Evolutionary conservation across 208 protist genomes (phyloP), one percentile per base, ranked within the genome.

Genomic region (Leishmania braziliensis): DNA sequence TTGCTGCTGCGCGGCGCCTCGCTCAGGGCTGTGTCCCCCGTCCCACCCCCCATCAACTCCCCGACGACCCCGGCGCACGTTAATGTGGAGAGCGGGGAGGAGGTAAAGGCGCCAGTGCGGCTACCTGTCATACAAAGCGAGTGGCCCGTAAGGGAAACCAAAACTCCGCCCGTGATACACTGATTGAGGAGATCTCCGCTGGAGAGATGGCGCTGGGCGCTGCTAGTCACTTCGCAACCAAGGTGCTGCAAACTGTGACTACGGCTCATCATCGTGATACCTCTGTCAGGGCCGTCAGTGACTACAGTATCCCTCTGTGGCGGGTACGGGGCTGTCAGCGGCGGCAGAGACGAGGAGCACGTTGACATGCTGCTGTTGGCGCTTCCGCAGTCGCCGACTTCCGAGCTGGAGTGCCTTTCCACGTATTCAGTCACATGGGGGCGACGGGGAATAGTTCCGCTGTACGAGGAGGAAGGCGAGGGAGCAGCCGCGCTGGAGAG

Each of bases 121-220:
- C 56, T 77, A 36, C 39, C 74, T 63, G 74, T 68, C 74, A 77
- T 77, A 48, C 56, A 43, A 23, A 20, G 39, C 23, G 74, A 68
- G 16, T 56, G 56, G 3, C n/a, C 56, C 48, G 36, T 23, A 18
- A 77, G 23, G 8, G 74, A 77, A 14, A 51, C 56, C 33, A 29
- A 12, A 33, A 9, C 56, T 29, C 74, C 74, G 53, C 33, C 33
- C 29, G 20, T 77, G 29, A 20, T 51, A 43, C 56, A 53, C 23
- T 50, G 74, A 51, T 77, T 29, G 53, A 29, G 33, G 1, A 65
- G 23, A 50, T 77, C 74, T 6, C 33, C 53, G 10, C 33, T 56
- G 23, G 74, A 77, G 33, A 8, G 10, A 63, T 33, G 56, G 56
- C 39, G 51, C 51, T 33, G 33, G 16, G 53, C 9, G 50, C 72